These are phyloP conservation scores for Teratosphaeria destructans DNA, from an alignment of 2,329 filamentous ascomycete species.

Conservation along the genomic window DNA sequence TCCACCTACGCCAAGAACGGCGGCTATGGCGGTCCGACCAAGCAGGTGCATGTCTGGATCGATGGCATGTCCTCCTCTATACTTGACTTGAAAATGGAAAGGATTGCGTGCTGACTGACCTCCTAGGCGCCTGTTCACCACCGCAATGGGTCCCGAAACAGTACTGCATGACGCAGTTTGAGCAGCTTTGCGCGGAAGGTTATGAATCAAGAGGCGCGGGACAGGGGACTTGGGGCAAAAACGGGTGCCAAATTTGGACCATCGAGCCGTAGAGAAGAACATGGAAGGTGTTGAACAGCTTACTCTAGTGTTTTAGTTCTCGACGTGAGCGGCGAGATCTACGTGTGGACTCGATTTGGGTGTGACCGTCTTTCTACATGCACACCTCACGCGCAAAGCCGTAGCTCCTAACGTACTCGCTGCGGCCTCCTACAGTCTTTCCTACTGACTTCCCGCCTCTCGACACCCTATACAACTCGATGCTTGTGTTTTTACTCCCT, in stretches of 20 bases:
- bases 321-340: no score
- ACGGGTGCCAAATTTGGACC: background rate
- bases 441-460: background rate
- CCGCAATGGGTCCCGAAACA: background rate
- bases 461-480: background rate
- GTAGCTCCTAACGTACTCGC: background rate
- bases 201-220: background rate
- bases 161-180: background rate
- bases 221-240: background rate
- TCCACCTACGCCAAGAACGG: conserved; percentile 49
- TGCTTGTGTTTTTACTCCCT: background rate
- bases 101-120: background rate
- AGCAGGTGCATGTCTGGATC: background rate
- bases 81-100: no score
- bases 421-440: background rate
- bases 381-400: background rate
- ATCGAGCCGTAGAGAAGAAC: background rate
- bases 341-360: background rate
- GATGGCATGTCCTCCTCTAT: background rate
- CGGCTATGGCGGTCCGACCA: background rate
- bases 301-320: background rate
- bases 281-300: background rate
- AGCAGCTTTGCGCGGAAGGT: background rate
- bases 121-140: background rate
- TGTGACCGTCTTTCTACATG: background rate